These are phyloP conservation scores for Corynascus novoguineensis DNA, from an alignment of 495 filamentous ascomycete genomes.

Conservation along the genomic window DNA sequence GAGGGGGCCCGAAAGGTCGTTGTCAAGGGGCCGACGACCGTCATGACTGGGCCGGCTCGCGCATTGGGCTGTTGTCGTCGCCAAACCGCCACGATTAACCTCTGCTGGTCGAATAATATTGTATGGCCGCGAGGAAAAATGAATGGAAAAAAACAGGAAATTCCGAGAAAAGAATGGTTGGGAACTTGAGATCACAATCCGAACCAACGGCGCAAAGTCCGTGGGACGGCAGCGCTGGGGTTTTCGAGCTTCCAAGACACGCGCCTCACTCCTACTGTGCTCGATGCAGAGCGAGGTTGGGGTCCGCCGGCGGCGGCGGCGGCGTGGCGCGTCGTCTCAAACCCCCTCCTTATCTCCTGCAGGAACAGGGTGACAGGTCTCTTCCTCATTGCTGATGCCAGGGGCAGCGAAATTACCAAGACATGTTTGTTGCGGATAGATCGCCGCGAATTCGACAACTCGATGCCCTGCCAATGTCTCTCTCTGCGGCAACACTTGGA, in stretches of 20 bases:
- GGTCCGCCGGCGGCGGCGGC: constrained; percentile 7
- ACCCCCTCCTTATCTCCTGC: background rate
- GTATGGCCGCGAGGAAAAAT: background rate
- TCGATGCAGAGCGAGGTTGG: background rate
- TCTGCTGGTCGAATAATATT: background rate
- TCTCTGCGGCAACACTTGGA: constrained; percentile 5
- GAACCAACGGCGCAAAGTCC: constrained; percentile 13
- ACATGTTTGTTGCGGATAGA: constrained; percentile 5
- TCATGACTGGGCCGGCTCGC: constrained; percentile 26
- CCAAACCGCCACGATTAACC: constrained; percentile 16
- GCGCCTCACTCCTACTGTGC: constrained; percentile 6
- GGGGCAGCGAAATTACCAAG: background rate
- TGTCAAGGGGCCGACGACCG: constrained; percentile 29
- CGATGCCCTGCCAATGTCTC: background rate
- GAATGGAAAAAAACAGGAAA: background rate
- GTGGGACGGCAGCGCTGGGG: background rate
- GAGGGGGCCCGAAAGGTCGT: constrained; percentile 28
- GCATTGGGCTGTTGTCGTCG: constrained; percentile 14
- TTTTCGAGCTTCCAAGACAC: background rate
- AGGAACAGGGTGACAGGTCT: too few species aligned
- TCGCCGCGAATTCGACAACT: background rate
- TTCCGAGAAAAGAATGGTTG: background rate
- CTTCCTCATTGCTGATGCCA: too few species aligned
- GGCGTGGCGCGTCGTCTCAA: constrained; percentile 1
- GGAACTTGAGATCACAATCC: background rate